phyloP scores from a whole-genome alignment of 176 grass and related monocot genomes.

The Juncus effusus region DNA sequence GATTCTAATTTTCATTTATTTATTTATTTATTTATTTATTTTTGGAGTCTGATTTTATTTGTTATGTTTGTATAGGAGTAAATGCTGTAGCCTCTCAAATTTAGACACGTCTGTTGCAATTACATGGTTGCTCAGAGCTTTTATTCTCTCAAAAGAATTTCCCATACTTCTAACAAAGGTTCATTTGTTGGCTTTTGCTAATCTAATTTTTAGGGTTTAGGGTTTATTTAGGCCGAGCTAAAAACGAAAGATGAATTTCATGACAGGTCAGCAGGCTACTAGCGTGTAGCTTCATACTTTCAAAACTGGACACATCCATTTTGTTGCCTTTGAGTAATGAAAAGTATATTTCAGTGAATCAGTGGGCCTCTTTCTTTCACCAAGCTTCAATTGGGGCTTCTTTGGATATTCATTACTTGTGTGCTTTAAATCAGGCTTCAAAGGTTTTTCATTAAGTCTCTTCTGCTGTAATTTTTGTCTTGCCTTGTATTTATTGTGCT shows the following conservation, averaged over 20 bases:
- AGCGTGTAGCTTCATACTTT: slow-evolving; percentile 57
- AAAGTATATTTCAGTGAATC: slow-evolving; percentile 67
- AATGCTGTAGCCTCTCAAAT: slow-evolving; percentile 43
- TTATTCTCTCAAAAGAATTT: slow-evolving; percentile 53
- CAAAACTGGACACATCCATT: slow-evolving; percentile 44
- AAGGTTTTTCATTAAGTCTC: slow-evolving; percentile 18
- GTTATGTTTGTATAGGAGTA: slow-evolving; percentile 28
- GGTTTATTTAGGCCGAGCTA: not conserved
- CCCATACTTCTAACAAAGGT: slow-evolving; percentile 80
- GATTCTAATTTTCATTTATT: not conserved
- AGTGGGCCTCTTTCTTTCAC: slow-evolving; percentile 54
- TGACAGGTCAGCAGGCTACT: slow-evolving; percentile 75
- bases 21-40: not conserved
- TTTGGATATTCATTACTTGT: slow-evolving; percentile 40
- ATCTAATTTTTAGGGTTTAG: not conserved
- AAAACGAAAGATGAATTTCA: not conserved
- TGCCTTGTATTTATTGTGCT: not conserved
- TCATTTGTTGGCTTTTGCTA: slow-evolving; percentile 2
- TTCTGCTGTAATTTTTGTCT: not conserved
- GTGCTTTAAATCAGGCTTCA: slow-evolving; percentile 24
- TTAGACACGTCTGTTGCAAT: slow-evolving; percentile 40
- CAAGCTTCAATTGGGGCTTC: slow-evolving; percentile 37
- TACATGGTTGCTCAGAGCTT: slow-evolving; percentile 26
- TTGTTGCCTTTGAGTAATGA: slow-evolving; percentile 40
- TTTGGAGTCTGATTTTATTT: slow-evolving; percentile 8